Base-by-base conservation (phyloP, 345 rosid genomes). In the Nasturtium officinale region DNA sequence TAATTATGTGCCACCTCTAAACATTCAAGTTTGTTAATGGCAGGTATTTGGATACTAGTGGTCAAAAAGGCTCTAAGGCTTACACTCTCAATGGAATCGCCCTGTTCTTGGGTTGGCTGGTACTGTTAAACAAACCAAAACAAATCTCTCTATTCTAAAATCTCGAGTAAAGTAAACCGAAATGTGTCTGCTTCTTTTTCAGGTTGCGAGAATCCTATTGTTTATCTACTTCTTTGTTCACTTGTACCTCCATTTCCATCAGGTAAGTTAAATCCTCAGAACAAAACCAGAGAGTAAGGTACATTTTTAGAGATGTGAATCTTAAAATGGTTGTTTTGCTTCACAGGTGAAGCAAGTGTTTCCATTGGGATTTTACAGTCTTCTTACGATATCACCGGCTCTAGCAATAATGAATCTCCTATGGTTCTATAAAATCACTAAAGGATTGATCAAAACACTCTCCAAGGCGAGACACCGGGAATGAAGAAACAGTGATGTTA, bases 61-160 rank as follows among this genome's bases (percentile, higher is more conserved):
- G 89, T 69, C 78, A 79, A 81, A 92, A 92, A 72, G 83, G 76
- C 78, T 87, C 94, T 11, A 77, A 71, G 45, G 59, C 84, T 38
- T 92, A 87, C 75, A 51, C 83, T 32, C 76, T 64, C 78, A 92
- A 92, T 5, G 98, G 98, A 37, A 72, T 85, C 42, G 79, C 86
- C 43, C 74, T 89, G 80, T 92, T 92, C 87, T 73, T 88, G 28
- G 94, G 88, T 61, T 92, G 98, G 98, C 78, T 91, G 93, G 94
- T 91, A 91, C 61, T 68, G 81, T 80, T 76, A 30, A 12, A 33
- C 28, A 25, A 38, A 54, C 43, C 33, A 5, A 55, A 55, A 28
- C 40, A 33, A 33, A 55, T 55, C 37, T 56, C n/a, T 45, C 2
- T 47, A 26, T 54, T 69, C 6, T 54, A 45, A 35, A 38, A 21